Evolutionary conservation across 768 basidiomycete genomes (phyloP), one percentile per base, ranked within the genome.

Genomic region (Sistotremastrum niveocremeum): DNA sequence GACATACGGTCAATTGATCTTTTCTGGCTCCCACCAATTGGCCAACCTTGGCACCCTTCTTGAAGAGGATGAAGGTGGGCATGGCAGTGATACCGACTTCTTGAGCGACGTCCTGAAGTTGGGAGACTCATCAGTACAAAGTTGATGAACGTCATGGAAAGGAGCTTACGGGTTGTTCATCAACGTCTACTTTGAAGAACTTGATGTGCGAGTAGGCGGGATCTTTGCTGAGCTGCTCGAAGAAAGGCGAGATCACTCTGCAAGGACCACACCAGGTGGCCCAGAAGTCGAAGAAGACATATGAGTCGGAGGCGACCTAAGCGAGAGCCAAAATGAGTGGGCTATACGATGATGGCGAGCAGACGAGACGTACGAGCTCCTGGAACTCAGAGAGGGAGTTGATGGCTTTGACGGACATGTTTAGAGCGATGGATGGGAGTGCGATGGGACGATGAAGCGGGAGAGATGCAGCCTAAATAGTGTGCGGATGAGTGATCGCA

Each of bases 191-290:
- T 57, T 81, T 83, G 69, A 79, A 82, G 59, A 84, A 81, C 11
- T 69, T 67, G 46, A 81, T 57, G 8, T 57, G 63, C 2, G 60
- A 49, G 44, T 53, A 56, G 20, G 60, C 57, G 4, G 53, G 52
- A 7, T 55, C 38, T 0, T 63, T 51, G 3, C 76, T 67, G n/a
- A 79, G 56, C 51, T 70, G 65, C 59, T 81, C 77, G 52, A 83
- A 77, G 37, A 79, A 56, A 45, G 82, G 82, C 12, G 73, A 72
- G 62, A 84, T 82, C 37, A 67, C 51, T 46, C 62, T 68, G 74
- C 81, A 84, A 9, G 81, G 81, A 10, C 79, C 79, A 60, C 77
- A 84, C 82, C 83, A 84, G 2, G 73, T 71, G 37, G 83, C 83
- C 78, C 78, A 81, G 63, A 85, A 84, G 62, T 85, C 80, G 55